Base-by-base conservation (phyloP, 2,329 filamentous ascomycete species). In the Metarhizium album region DNA sequence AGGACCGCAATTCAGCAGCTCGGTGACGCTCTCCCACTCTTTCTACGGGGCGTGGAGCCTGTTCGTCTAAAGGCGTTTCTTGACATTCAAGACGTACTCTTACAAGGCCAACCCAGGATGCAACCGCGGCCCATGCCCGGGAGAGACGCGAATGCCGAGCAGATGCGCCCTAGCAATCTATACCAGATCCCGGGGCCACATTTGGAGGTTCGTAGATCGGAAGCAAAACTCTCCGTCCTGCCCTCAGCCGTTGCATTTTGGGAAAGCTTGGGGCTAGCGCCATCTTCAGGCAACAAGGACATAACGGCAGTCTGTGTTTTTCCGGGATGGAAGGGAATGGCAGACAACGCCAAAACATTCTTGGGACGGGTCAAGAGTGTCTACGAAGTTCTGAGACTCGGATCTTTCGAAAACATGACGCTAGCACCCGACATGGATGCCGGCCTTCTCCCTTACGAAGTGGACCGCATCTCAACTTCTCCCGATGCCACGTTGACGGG, bases 191-290 rank as follows among this genome's bases (percentile, higher is more conserved):
- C 79, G 1, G 72, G 82, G 0, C 87, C 87, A 1, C 83, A 87
- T 59, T 70, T 93, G 37, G 82, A 87, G 56, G 72, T 94, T 11
- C 82, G 83, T 46, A 76, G 87, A 49, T 79, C 82, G 20, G 84
- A 89, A 38, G 75, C 76, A 2, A 79, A 78, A 46, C 76, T 90
- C 51, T 87, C 89, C 11, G 73, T 94, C 38, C 71, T 91, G 22
- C 86, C 88, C 2, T 79, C 87, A 1, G 84, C 86, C 0, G 70
- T 91, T 20, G 70, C 76, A 1, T 95, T 93, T 60, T 94, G 88
- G 89, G 87, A 93, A 61, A 82, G 83, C 45, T 70, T 94, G 18
- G 86, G 87, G 0, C 73, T 95, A 2, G 80, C 80, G 2, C 88
- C 88, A 3, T 79, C 80, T 8, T 80, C 80, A 52, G 85, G 86